Evolutionary conservation across 148 eudicot species (phyloP).

Genomic region (Cornus kousa): DNA sequence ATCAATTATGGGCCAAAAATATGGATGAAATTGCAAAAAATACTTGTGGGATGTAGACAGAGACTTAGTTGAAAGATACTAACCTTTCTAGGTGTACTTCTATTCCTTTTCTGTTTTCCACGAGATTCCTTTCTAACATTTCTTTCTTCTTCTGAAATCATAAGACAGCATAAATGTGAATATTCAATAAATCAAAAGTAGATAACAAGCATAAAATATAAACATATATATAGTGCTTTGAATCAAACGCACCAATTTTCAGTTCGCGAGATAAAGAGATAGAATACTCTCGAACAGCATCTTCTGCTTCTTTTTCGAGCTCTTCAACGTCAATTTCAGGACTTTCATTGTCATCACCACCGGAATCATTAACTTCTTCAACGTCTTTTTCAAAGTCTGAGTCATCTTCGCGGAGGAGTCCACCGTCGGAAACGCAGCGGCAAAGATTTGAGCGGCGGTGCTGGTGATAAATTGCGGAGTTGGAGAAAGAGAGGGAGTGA

Average conservation of each 20-base stretch:
- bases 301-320: constrained; percentile 68
- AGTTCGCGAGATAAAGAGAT: constrained; percentile 53
- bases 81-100: constrained; percentile 42
- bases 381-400: constrained; percentile 16
- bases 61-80: constrained; percentile 18
- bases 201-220: too few relatives aligned
- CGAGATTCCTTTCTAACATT: constrained; percentile 33
- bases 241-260: constrained; percentile 40
- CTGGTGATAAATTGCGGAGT: constrained; percentile 11
- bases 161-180: not conserved
- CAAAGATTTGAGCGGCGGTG: constrained; percentile 17
- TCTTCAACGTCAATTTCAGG: constrained; percentile 48
- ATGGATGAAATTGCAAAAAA: too few relatives aligned
- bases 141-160: constrained; percentile 38
- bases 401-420: not conserved
- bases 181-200: constrained; percentile 9
- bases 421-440: constrained; percentile 14
- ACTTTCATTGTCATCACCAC: constrained; percentile 36
- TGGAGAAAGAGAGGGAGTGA: constrained; percentile 16
- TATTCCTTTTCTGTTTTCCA: constrained; percentile 40
- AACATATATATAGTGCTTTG: not conserved
- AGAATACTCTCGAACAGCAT: constrained; percentile 54
- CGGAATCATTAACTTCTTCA: constrained; percentile 32
- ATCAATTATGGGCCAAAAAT: too few relatives aligned
- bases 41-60: too few relatives aligned